These are phyloP conservation scores for Isatis tinctoria DNA, from an alignment of 345 rosid species.

Conservation along the genomic window DNA sequence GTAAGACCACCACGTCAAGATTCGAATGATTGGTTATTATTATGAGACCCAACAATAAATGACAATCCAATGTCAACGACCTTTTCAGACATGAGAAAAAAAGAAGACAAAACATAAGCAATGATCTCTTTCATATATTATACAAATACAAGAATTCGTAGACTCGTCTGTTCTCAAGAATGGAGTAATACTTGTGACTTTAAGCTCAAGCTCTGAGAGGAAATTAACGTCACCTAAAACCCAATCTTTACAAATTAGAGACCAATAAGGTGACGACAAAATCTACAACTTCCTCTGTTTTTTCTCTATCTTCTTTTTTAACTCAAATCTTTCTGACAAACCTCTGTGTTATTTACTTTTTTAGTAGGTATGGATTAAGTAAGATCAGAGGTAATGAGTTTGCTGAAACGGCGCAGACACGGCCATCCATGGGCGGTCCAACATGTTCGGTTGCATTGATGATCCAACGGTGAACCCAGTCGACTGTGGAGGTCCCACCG, in stretches of 20 bases:
- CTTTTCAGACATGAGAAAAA: neutral
- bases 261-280: slow-evolving; percentile 6
- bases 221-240: neutral
- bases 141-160: slow-evolving; percentile 13
- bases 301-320: neutral
- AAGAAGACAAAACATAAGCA: neutral
- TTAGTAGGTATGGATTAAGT: slow-evolving; percentile 5
- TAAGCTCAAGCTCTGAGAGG: neutral
- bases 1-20: no score
- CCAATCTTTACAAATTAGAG: slow-evolving; percentile 23
- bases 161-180: slow-evolving; percentile 9
- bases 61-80: neutral
- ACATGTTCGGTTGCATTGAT: slow-evolving; percentile 54
- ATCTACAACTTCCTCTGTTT: neutral
- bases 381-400: slow-evolving; percentile 45
- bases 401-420: slow-evolving; percentile 56
- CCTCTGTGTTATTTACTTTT: slow-evolving; percentile 33
- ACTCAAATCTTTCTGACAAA: slow-evolving; percentile 3
- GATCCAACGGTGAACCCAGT: slow-evolving; percentile 56
- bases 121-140: slow-evolving; percentile 1
- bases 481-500: slow-evolving; percentile 63
- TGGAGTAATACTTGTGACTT: neutral
- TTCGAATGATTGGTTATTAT: neutral
- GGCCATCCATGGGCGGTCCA: slow-evolving; percentile 62
- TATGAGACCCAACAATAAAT: neutral